A percentile compares a stretch with the other conserved stretches of the same genome.
Evolutionary conservation across 495 filamentous ascomycete species (phyloP).

Genomic region (Xylaria flabelliformis): DNA sequence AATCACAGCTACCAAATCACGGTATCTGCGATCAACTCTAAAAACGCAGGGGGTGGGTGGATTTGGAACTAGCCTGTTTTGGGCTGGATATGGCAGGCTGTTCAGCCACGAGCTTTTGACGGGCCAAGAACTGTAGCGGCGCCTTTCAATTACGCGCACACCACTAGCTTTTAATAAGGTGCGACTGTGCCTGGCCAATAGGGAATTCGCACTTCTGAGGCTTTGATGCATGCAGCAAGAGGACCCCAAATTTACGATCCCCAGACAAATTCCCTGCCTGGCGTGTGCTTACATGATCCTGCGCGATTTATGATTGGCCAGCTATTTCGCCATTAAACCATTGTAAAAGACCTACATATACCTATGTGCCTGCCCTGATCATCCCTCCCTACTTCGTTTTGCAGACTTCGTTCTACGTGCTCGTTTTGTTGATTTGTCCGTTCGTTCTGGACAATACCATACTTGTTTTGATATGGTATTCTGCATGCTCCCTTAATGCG

Average conservation of each 20-base stretch:
- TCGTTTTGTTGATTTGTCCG: neutral
- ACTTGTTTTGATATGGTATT: neutral
- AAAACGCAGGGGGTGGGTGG: slow-evolving; percentile 36
- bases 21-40: slow-evolving; percentile 30
- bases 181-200: slow-evolving; percentile 1
- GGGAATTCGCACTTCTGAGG: slow-evolving; percentile 15
- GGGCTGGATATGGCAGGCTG: slow-evolving; percentile 34
- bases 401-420: neutral
- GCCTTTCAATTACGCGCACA: neutral
- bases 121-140: neutral
- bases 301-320: slow-evolving; percentile 27
- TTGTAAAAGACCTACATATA: neutral
- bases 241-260: slow-evolving; percentile 19
- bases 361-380: neutral
- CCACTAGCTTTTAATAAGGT: slow-evolving; percentile 3
- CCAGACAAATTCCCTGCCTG: slow-evolving; percentile 5
- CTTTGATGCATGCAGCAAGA: slow-evolving; percentile 26
- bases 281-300: neutral
- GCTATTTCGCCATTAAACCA: neutral
- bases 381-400: neutral
- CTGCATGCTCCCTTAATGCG: neutral
- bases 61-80: slow-evolving; percentile 51
- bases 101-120: slow-evolving; percentile 5
- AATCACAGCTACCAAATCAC: slow-evolving; percentile 51
- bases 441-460: neutral